Conservation (phyloP, 2,329 filamentous ascomycete species). For the Verruconis gallopava region DNA sequence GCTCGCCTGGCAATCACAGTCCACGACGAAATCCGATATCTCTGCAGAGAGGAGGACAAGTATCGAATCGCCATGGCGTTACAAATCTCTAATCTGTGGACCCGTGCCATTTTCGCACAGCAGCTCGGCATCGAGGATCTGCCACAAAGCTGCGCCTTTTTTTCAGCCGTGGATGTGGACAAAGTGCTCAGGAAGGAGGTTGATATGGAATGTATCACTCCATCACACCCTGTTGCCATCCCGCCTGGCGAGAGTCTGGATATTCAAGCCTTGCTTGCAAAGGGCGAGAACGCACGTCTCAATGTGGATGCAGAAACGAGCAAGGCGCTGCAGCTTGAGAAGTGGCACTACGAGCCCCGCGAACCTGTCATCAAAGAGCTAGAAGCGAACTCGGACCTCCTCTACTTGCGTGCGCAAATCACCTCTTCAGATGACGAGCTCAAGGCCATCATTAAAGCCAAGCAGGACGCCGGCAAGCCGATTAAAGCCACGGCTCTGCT, state of each 20-base stretch:
- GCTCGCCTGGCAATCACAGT: slow-evolving; percentile 87
- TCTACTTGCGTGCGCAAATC: slow-evolving; percentile 10
- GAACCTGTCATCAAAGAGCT: slow-evolving; percentile 8
- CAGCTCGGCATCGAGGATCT: slow-evolving; percentile 91
- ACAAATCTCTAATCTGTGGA: slow-evolving; percentile 92
- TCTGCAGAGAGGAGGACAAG: slow-evolving; percentile 73
- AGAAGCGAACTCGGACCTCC: slow-evolving; percentile 1
- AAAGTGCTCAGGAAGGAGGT: slow-evolving; percentile 95
- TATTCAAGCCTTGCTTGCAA: slow-evolving; percentile 63
- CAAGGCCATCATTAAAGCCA: slow-evolving; percentile 7
- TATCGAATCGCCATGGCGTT: slow-evolving; percentile 86
- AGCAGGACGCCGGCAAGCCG: not conserved
- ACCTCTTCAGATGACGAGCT: slow-evolving; percentile 5
- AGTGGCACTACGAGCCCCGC: slow-evolving; percentile 2
- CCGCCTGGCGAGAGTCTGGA: slow-evolving; percentile 77
- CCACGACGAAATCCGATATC: slow-evolving; percentile 92
- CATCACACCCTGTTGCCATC: slow-evolving; percentile 67
- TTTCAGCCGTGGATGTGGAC: slow-evolving; percentile 90
- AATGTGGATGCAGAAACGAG: slow-evolving; percentile 36
- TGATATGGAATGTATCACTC: slow-evolving; percentile 93
- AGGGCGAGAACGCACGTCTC: slow-evolving; percentile 54
- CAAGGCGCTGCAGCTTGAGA: not conserved
- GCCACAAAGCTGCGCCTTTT: slow-evolving; percentile 88
- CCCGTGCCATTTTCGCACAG: slow-evolving; percentile 90
- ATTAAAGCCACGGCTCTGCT: not conserved